Conservation (phyloP, 192 early-diverging fungal genomes). For the Rhizophagus sp. region DNA sequence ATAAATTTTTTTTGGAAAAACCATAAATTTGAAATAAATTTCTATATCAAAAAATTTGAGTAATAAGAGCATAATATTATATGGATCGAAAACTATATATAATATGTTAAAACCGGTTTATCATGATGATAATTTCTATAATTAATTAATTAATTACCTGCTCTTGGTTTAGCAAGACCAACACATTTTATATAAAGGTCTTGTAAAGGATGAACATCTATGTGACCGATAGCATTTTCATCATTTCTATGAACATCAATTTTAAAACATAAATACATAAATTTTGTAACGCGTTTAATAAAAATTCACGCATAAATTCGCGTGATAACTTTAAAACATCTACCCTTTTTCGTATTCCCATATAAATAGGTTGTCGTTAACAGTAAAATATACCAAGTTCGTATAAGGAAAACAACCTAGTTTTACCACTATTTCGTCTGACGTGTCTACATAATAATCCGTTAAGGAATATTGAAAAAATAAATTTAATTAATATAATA, state of each 20-base stretch:
- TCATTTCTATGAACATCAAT: no score
- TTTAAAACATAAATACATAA: no score
- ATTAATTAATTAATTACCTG: no score
- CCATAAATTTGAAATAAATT: no score
- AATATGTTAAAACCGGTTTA: neutral
- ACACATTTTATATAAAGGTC: slow-evolving; percentile 11
- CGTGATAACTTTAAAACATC: neutral
- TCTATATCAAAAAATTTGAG: no score
- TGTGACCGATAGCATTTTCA: slow-evolving; percentile 13
- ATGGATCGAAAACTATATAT: neutral
- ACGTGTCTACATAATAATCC: neutral
- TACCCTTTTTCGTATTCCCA: slow-evolving; percentile 24
- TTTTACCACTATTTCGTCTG: neutral
- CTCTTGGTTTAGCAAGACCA: slow-evolving; percentile 6
- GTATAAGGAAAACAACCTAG: slow-evolving; percentile 17
- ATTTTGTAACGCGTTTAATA: neutral
- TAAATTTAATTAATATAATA: neutral
- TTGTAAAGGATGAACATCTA: slow-evolving; percentile 7
- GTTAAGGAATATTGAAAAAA: neutral
- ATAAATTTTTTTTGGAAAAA: no score
- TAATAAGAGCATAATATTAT: neutral
- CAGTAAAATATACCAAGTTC: slow-evolving; percentile 3
- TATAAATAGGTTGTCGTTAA: slow-evolving; percentile 17
- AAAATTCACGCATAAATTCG: neutral
- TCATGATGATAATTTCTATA: no score